A percentile compares a stretch with the other conserved stretches of the same genome.
These are phyloP conservation scores for Thecaphora frezii DNA, from an alignment of 1,284 basidiomycete genomes.

Conservation along the genomic window DNA sequence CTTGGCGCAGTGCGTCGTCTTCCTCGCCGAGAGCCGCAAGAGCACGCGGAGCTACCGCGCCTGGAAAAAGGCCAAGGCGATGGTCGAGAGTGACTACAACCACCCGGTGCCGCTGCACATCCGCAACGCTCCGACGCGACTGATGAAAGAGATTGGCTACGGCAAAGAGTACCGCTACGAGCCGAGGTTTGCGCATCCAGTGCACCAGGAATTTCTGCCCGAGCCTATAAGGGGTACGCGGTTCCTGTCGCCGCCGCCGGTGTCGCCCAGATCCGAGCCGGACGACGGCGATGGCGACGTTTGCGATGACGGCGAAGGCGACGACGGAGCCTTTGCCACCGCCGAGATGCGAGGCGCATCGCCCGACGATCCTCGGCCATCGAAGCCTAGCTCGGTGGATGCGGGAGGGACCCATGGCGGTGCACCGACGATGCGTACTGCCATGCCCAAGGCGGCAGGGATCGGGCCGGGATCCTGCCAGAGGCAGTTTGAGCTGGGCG, in stretches of 20 bases:
- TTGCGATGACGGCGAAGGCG: too few relatives aligned
- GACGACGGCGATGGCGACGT: not conserved
- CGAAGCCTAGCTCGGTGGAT: slow-evolving; percentile 11
- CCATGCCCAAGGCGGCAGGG: slow-evolving; percentile 13
- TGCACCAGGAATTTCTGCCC: slow-evolving; percentile 62
- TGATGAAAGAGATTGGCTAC: slow-evolving; percentile 82
- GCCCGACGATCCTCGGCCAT: slow-evolving; percentile 11
- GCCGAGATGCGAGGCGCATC: not conserved
- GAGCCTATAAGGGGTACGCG: slow-evolving; percentile 58
- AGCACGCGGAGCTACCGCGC: slow-evolving; percentile 66
- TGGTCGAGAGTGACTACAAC: slow-evolving; percentile 41
- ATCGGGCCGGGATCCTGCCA: slow-evolving; percentile 48
- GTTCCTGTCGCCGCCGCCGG: slow-evolving; percentile 67
- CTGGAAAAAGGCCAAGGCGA: slow-evolving; percentile 47
- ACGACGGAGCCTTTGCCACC: not conserved
- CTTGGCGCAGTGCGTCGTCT: slow-evolving; percentile 77
- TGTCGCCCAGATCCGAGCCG: slow-evolving; percentile 42
- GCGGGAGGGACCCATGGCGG: slow-evolving; percentile 2
- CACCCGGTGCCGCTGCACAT: slow-evolving; percentile 74
- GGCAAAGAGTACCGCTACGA: slow-evolving; percentile 67
- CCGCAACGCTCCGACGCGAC: slow-evolving; percentile 80
- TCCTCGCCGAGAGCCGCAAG: slow-evolving; percentile 80
- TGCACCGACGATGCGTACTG: not conserved
- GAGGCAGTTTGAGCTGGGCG: slow-evolving; percentile 45
- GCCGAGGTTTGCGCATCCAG: slow-evolving; percentile 70